Evolutionary conservation across 352 stramenopile genomes (phyloP), one percentile per base, ranked within the genome.

Genomic region (Globisporangium spiculum): DNA sequence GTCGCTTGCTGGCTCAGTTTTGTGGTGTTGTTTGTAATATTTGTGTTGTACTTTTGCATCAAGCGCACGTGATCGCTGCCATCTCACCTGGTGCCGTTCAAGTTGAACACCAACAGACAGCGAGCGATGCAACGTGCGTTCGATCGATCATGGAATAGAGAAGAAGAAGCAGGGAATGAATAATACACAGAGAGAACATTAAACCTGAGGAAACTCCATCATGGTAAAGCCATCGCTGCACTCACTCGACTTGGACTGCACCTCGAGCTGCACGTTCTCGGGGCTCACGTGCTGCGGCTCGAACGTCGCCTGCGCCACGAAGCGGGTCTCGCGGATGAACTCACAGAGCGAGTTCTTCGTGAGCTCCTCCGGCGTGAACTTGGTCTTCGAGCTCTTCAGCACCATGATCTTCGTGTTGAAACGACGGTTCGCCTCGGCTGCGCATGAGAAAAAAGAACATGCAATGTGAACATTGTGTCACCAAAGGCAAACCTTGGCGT

Each of bases 321-420:
- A 73, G 26, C 86, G 84, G 10, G 86, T 94, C 66, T 91, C 86
- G 52, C 83, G 81, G 46, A 94, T 82, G 55, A 92, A 94, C 36
- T 92, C 83, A 64, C 79, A 92, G 26, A 94, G 72, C 53, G 86
- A 94, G 53, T 83, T 79, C 55, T 83, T 85, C 20, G 66, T 67
- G 22, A 90, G 56, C 56, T 92, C 75, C 1, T 87, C 77, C 26
- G 74, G 59, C 38, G 69, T 71, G 46, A 82, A 76, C 63, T 84
- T 88, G 20, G 73, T 74, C 60, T 89, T 89, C 1, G 81, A 77
- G 54, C 72, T 77, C 69, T 88, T 90, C 10, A 94, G 71, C 59
- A 94, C 78, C 84, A 94, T 92, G 67, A 92, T 84, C 71, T 94
- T 94, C 27, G 82, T 92, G 69, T 88, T 89, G 70, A 90, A 76